Evolutionary conservation across 2,329 filamentous ascomycete genomes (phyloP), one percentile per base, ranked within the genome.

Genomic region (Dactylonectria macrodidyma): DNA sequence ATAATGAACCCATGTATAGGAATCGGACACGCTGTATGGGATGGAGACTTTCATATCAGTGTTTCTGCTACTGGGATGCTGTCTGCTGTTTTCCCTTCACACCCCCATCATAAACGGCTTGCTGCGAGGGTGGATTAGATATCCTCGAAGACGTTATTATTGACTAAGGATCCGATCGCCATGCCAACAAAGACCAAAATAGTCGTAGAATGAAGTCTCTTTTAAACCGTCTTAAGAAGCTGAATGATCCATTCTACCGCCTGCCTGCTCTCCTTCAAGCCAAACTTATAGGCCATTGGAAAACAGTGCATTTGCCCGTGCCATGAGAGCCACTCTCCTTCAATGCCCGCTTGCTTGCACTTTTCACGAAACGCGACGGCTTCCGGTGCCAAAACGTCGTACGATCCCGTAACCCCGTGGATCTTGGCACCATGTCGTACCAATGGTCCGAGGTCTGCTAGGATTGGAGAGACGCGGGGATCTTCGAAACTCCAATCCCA

Each of bases 301-400:
- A 89, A 90, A 66, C 86, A 88, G 75, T 90, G 88, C 86, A 90
- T 90, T 77, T 89, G 86, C 19, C 84, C 84, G 19, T 88, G 83
- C 88, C 88, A 90, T 10, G 88, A 80, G 47, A 90, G 70, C 89
- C 88, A 90, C 62, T 86, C 80, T 0, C 88, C 88, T 2, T 76
- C 56, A 0, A 90, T 81, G 0, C 83, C 81, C 19, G 78, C 73
- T 50, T 83, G 75, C 33, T 79, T 78, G 7, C 84, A 85, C 61
- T 80, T 82, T 3, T 87, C 81, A 5, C 85, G 75, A 56, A 89
- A 87, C 0, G 81, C 68, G 1, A 86, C 69, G 2, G 83, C 86
- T 69, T 90, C 88, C 0, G 87, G 87, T 0, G 81, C 80, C 2
- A 90, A 76, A 0, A 90, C 83, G 66, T 90, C 88, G 62, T 84